Evolutionary conservation across 2,329 filamentous ascomycete species (phyloP).

Genomic region (Fusarium acutatum): DNA sequence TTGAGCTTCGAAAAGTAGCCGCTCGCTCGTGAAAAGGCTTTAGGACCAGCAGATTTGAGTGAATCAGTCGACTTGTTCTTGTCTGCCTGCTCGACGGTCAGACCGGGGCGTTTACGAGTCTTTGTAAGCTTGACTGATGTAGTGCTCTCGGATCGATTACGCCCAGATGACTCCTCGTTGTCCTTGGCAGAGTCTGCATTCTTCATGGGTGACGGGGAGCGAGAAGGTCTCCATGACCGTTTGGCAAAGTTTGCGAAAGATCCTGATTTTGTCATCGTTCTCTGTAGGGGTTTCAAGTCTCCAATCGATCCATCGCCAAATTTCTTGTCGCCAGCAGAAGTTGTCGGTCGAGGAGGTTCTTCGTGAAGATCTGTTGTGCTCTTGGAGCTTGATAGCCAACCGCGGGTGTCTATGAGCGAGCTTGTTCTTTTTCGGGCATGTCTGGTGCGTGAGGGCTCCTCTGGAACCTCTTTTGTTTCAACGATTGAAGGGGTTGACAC

Average conservation of each 20-base stretch:
- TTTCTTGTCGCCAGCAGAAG: constrained; percentile 37
- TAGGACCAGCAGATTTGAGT: constrained; percentile 48
- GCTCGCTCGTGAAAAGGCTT: constrained; percentile 54
- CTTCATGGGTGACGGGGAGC: constrained; percentile 57
- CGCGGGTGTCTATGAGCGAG: constrained; percentile 59
- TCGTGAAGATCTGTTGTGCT: constrained; percentile 44
- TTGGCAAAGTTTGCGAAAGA: constrained; percentile 61
- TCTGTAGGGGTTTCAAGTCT: constrained; percentile 45
- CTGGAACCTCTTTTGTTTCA: constrained; percentile 34
- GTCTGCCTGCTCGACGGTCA: constrained; percentile 40
- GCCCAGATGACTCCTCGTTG: constrained; percentile 30
- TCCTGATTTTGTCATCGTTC: constrained; percentile 52
- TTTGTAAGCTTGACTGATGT: constrained; percentile 38
- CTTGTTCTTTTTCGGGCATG: constrained; percentile 50
- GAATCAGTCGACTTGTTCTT: constrained; percentile 45
- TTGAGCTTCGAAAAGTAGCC: constrained; percentile 61
- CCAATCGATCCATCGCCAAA: constrained; percentile 27
- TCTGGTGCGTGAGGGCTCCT: constrained; percentile 27
- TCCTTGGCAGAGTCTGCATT: constrained; percentile 39
- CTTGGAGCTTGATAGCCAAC: constrained; percentile 61
- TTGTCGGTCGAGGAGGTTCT: constrained; percentile 39
- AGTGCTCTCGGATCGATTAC: constrained; percentile 37
- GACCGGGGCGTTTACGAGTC: constrained; percentile 42
- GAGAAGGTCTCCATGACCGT: constrained; percentile 61
- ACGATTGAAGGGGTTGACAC: constrained; percentile 26